Conservation (phyloP, 176 grass and related monocot species). For the Carex pumila region DNA sequence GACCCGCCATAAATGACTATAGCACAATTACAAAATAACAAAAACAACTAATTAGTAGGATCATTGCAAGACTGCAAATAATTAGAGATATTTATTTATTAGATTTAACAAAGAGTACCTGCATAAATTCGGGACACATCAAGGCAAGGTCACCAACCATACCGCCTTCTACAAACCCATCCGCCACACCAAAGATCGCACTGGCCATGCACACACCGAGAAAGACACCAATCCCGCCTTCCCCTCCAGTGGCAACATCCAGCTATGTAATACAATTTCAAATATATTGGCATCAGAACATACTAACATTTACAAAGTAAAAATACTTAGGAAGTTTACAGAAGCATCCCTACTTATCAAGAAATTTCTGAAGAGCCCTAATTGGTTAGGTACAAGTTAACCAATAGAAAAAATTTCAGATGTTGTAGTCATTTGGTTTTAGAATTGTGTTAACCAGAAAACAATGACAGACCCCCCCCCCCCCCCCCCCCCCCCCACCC, state of each 20-base stretch:
- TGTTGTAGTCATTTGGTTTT: neutral
- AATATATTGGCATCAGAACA: neutral
- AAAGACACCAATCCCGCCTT: conserved; percentile 51
- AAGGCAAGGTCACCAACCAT: conserved; percentile 66
- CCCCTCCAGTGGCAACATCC: conserved; percentile 48
- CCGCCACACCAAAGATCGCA: conserved; percentile 46
- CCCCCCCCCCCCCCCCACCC: no score
- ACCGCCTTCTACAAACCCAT: conserved; percentile 60
- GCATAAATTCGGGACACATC: conserved; percentile 58
- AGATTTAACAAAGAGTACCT: conserved; percentile 24
- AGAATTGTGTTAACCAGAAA: neutral
- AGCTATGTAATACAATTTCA: conserved; percentile 26
- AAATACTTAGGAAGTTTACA: neutral
- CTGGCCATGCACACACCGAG: conserved; percentile 33
- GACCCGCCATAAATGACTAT: conserved; percentile 52
- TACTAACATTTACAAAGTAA: neutral
- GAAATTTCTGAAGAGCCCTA: neutral
- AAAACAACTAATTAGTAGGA: conserved; percentile 3
- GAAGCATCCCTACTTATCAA: neutral
- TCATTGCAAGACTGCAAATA: neutral
- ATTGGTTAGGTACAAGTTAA: neutral
- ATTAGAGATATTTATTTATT: neutral
- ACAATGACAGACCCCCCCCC: neutral
- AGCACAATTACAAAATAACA: neutral
- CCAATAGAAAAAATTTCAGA: neutral